These are phyloP conservation scores for Pleurotus ostreatus DNA, from an alignment of 768 basidiomycete genomes.

Conservation along the genomic window DNA sequence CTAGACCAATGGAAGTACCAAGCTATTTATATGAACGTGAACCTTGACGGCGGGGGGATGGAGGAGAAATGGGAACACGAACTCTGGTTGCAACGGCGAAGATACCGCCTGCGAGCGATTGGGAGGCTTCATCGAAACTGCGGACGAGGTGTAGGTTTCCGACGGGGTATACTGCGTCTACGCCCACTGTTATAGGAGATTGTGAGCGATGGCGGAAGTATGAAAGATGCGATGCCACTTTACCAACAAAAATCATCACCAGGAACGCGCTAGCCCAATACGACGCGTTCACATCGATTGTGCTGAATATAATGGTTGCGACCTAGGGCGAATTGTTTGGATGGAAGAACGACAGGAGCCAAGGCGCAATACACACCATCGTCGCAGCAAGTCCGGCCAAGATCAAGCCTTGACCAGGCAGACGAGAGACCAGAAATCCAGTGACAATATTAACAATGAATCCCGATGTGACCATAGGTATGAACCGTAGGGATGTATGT, in stretches of 20 bases:
- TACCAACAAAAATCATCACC: slow-evolving; percentile 23
- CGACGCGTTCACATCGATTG: slow-evolving; percentile 23
- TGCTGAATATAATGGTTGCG: slow-evolving; percentile 25
- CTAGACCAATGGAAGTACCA: slow-evolving; percentile 30
- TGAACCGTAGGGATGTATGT: slow-evolving; percentile 25
- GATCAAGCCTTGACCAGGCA: slow-evolving; percentile 25
- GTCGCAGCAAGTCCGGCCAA: slow-evolving; percentile 22
- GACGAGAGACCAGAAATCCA: slow-evolving; percentile 18
- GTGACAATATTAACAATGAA: slow-evolving; percentile 16
- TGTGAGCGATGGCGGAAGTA: too few relatives aligned
- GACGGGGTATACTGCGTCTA: slow-evolving; percentile 27
- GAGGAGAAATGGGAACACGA: background rate
- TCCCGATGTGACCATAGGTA: slow-evolving; percentile 29
- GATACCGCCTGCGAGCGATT: slow-evolving; percentile 28
- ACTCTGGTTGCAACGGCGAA: slow-evolving; percentile 30
- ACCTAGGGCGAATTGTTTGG: slow-evolving; percentile 14
- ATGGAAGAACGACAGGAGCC: background rate
- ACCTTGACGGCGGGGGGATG: background rate
- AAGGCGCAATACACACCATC: slow-evolving; percentile 17
- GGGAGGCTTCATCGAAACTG: slow-evolving; percentile 26
- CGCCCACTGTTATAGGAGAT: slow-evolving; percentile 13
- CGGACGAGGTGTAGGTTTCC: slow-evolving; percentile 26
- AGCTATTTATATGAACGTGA: slow-evolving; percentile 15
- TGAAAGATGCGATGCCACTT: too few relatives aligned
- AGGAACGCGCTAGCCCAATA: slow-evolving; percentile 30